These are phyloP conservation scores for Amanita pallidorosea DNA, from an alignment of 768 basidiomycete species.

Conservation along the genomic window DNA sequence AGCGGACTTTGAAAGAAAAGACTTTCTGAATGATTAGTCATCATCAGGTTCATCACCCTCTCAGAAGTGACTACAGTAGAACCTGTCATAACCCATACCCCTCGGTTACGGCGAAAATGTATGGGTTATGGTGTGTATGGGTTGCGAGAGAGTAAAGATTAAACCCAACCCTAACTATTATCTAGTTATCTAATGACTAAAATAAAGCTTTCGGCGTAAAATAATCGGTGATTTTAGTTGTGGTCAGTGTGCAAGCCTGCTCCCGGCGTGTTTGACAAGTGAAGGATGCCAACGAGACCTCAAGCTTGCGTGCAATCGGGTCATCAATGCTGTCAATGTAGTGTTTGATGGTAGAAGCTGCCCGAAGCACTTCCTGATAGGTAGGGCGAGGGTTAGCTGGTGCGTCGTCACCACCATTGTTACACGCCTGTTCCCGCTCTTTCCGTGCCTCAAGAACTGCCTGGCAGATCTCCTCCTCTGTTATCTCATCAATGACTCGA, in stretches of 20 bases:
- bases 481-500: conserved; percentile 11
- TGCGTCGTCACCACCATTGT: conserved; percentile 8
- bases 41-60: no score
- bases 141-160: background rate
- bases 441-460: conserved; percentile 13
- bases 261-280: no score
- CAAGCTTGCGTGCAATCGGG: conserved; percentile 14
- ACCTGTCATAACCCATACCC: conserved; percentile 1
- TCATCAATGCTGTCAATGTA: conserved; percentile 14
- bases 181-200: background rate
- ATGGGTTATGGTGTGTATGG: conserved; percentile 1
- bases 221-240: conserved; percentile 11
- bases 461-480: conserved; percentile 15
- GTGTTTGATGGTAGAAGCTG: conserved; percentile 10
- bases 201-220: conserved; percentile 1
- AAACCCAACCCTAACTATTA: conserved; percentile 1
- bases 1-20: no score
- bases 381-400: conserved; percentile 9
- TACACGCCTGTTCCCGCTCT: conserved; percentile 11
- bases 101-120: conserved; percentile 1
- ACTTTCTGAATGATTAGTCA: no score
- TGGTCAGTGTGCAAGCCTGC: conserved; percentile 9
- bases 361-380: conserved; percentile 11
- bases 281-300: no score
- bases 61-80: background rate